Percentiles rank a stretch among this genome's conserved stretches.
phyloP scores from a whole-genome alignment of 139 green algal genomes.

The Dunaliella sp. region DNA sequence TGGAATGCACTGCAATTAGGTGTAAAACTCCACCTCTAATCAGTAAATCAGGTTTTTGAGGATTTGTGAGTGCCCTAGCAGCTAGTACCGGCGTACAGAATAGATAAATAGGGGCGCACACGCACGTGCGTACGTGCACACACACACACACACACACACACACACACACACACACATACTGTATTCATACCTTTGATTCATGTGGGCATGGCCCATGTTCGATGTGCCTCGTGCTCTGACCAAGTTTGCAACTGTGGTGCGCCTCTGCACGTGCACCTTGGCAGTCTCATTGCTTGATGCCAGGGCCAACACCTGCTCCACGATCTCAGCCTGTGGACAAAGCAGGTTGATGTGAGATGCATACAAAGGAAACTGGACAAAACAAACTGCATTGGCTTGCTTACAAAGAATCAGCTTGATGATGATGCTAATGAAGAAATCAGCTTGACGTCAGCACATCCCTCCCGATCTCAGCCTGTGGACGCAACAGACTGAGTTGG shows the following conservation, averaged over 20 bases:
- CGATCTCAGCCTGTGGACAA: not conserved
- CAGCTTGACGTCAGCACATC: too few species aligned
- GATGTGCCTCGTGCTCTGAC: not conserved
- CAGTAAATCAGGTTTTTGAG: not conserved
- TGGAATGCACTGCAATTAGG: too few species aligned
- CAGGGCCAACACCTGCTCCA: conserved; percentile 5
- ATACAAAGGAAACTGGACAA: not conserved
- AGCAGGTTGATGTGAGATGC: not conserved
- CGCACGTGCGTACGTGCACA: not conserved
- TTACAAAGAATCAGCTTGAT: too few species aligned
- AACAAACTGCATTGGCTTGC: too few species aligned
- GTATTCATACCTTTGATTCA: not conserved
- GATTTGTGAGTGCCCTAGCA: not conserved
- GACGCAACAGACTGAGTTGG: too few species aligned
- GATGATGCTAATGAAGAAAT: too few species aligned
- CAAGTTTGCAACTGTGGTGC: not conserved
- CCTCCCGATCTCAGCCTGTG: too few species aligned
- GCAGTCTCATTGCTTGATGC: not conserved
- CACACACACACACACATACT: not conserved
- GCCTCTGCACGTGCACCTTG: not conserved
- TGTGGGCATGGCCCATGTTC: not conserved
- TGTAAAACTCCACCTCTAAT: too few species aligned
- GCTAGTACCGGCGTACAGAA: too few species aligned
- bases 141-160: not conserved
- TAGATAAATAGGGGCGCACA: not conserved